These are phyloP conservation scores for Stenogyne calaminthoides DNA, from an alignment of 305 asterid genomes.

Conservation along the genomic window DNA sequence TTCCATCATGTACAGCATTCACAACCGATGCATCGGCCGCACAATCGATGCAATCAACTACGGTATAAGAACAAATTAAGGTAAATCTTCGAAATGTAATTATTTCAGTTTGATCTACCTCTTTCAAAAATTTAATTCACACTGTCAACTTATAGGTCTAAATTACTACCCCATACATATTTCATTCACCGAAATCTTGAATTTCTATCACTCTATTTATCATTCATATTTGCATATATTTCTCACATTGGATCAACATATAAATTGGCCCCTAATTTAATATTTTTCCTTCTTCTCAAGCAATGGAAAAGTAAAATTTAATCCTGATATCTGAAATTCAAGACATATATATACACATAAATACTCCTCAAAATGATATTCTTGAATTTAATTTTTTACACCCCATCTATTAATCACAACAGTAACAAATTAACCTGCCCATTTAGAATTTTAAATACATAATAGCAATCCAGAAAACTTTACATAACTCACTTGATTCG, in stretches of 20 bases:
- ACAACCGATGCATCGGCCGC: slow-evolving; percentile 92
- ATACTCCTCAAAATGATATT: not conserved
- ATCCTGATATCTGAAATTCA: not conserved
- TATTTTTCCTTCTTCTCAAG: not conserved
- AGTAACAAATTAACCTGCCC: not conserved
- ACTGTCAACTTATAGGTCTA: not conserved
- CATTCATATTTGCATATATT: not conserved
- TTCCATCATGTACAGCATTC: slow-evolving; percentile 84
- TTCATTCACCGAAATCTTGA: not conserved
- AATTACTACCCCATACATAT: not conserved
- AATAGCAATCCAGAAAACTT: not conserved
- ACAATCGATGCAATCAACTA: slow-evolving; percentile 98
- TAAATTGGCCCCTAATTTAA: not conserved
- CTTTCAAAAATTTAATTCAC: not conserved
- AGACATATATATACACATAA: not conserved
- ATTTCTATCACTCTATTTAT: not conserved
- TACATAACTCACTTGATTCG: not conserved
- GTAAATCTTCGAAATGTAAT: not conserved
- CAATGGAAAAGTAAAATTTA: not conserved
- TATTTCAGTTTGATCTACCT: slow-evolving; percentile 6
- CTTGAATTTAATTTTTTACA: not conserved
- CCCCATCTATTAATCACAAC: not conserved
- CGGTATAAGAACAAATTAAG: not conserved
- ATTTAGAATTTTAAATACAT: not conserved
- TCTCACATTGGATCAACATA: not conserved